Evolutionary conservation across 2,329 filamentous ascomycete species (phyloP), one percentile per base, ranked within the genome.

Genomic region (Fusarium foetens): DNA sequence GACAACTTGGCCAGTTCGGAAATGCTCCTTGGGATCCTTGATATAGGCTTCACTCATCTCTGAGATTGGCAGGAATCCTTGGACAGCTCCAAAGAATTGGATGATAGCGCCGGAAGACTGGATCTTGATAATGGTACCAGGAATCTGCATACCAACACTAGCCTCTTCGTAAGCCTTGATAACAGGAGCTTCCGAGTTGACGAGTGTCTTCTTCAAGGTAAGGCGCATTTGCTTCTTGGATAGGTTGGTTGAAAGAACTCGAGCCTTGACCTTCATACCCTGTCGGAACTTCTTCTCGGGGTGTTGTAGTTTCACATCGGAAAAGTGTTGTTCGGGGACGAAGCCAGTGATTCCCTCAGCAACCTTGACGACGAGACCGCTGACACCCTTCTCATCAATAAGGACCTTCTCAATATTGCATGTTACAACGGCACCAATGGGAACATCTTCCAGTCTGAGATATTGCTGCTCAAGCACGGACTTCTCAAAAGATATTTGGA

Each of bases 1-100:
- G 73, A 99, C 92, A 4, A 97, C 95, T 80, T 99, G 96, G 1
- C 96, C 97, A 46, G 91, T 83, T 39, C 92, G 91, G 84, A 99
- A 99, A 82, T 98, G 95, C 77, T 97, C 91, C 49, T 89, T 90
- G 8, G 96, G 94, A 77, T 98, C 93, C 74, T 92, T 89, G 77
- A 99, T 98, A 79, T 92, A 98, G 16, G 95, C 94, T 80, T 99
- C 96, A 80, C 96, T 98, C 96, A 99, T 99, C 82, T 99, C 95
- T 3, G 93, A 93, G 1, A 97, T 91, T 5, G 96, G 96, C 60
- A 99, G 86, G 84, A 97, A 99, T 13, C 93, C 97, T 72, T 90
- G 90, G 25, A 99, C 86, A 13, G 86, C 83, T 23, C 94, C 94
- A 77, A 97, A 99, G 82, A 98, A 99, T 79, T 97, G 94, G 58